A percentile compares a stretch with the other conserved stretches of the same genome.
Conservation (phyloP, 2,329 filamentous ascomycete species). For the Sporothrix pallida region DNA sequence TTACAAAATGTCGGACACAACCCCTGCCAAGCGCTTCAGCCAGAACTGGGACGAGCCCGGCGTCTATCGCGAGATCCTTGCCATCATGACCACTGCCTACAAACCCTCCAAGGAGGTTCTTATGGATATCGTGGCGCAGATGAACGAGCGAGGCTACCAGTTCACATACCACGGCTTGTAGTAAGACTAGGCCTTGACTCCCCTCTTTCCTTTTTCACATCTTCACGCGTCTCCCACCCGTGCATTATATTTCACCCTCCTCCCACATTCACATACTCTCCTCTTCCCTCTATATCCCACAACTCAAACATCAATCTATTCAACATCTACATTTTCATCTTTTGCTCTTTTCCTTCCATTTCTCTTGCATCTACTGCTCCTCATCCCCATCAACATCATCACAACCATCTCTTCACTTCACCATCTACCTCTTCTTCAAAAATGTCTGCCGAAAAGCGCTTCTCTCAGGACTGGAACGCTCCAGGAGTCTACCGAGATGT, state of each 20-base stretch:
- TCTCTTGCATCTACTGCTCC: neutral
- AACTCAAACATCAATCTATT: neutral
- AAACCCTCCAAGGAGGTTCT: conserved; percentile 45
- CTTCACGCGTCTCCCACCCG: neutral
- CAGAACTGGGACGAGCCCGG: conserved; percentile 49
- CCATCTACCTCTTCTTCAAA: neutral
- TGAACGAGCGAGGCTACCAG: conserved; percentile 41
- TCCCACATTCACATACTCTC: neutral
- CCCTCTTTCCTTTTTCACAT: neutral
- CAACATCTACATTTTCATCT: neutral
- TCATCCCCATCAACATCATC: neutral
- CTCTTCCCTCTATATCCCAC: neutral
- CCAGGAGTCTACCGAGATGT: conserved; percentile 52
- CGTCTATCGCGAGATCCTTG: conserved; percentile 53
- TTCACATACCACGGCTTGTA: conserved; percentile 38
- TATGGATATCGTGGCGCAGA: conserved; percentile 38
- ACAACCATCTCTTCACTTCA: neutral
- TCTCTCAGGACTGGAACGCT: conserved; percentile 48
- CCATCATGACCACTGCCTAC: conserved; percentile 49
- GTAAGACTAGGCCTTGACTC: conserved; percentile 27
- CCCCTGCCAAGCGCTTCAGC: conserved; percentile 27
- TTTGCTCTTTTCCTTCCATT: conserved; percentile 4
- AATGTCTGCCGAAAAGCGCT: conserved; percentile 11
- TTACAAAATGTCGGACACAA: neutral
- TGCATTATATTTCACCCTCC: neutral